These are phyloP conservation scores for Metschnikowia picachoensis DNA, from an alignment of 805 yeast species.

Conservation along the genomic window DNA sequence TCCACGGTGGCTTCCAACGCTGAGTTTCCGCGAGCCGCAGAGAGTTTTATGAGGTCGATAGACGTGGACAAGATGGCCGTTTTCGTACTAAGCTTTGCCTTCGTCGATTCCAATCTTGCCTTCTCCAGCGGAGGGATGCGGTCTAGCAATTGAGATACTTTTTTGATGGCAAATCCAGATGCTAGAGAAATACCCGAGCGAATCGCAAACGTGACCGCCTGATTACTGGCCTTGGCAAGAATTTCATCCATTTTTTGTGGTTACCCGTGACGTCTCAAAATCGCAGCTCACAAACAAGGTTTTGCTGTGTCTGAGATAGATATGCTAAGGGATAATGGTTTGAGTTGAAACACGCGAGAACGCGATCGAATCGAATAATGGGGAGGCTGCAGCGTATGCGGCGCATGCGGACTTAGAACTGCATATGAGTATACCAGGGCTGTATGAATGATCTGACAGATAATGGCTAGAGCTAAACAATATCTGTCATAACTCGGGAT, in stretches of 20 bases:
- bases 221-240: conserved; percentile 59
- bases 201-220: conserved; percentile 76
- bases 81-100: conserved; percentile 49
- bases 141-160: conserved; percentile 54
- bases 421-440: background rate
- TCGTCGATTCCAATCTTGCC: conserved; percentile 37
- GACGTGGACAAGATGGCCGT: conserved; percentile 61
- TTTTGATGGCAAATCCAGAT: conserved; percentile 65
- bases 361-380: background rate
- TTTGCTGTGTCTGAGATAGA: background rate
- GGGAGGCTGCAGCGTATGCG: background rate
- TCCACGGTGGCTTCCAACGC: conserved; percentile 51
- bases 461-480: too few relatives aligned
- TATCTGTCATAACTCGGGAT: too few relatives aligned
- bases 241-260: conserved; percentile 36
- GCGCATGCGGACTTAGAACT: background rate
- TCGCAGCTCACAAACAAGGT: background rate
- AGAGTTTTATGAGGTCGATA: conserved; percentile 60
- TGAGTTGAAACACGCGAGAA: background rate
- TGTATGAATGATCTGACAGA: too few relatives aligned
- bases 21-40: conserved; percentile 60
- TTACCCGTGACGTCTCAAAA: too few relatives aligned
- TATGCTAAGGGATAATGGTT: too few relatives aligned
- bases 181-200: conserved; percentile 74
- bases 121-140: conserved; percentile 53